Percentiles rank a stretch among this genome's conserved stretches.
Evolutionary conservation across 345 rosid genomes (phyloP).

Genomic region (Fremontodendron californicum): DNA sequence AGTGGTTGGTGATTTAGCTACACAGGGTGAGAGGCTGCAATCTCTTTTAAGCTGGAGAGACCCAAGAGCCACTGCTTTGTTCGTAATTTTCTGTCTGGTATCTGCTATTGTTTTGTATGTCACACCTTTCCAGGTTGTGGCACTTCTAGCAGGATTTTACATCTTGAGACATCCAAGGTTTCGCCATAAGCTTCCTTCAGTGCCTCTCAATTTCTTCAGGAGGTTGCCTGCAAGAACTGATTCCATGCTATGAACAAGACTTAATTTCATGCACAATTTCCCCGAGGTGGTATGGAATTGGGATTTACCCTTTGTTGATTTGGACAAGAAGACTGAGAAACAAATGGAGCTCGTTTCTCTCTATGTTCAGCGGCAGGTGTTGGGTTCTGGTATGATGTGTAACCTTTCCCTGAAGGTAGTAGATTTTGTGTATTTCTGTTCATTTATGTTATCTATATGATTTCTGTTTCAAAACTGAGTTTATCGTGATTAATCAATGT

Average conservation of each 20-base stretch:
- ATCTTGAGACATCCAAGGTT: conserved; percentile 90
- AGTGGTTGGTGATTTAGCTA: conserved; percentile 90
- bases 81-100: conserved; percentile 74
- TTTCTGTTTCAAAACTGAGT: conserved; percentile 25
- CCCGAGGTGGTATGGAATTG: conserved; percentile 10
- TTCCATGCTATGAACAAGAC: conserved; percentile 60
- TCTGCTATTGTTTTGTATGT: conserved; percentile 78
- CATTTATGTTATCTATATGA: conserved; percentile 26
- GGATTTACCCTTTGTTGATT: conserved; percentile 5
- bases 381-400: conserved; percentile 26
- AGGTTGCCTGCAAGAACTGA: conserved; percentile 92
- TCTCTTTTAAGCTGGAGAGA: conserved; percentile 94
- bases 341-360: conserved; percentile 24
- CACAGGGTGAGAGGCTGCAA: conserved; percentile 91
- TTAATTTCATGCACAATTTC: conserved; percentile 3
- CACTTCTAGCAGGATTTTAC: conserved; percentile 61
- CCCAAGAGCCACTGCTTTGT: conserved; percentile 79
- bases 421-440: conserved; percentile 40
- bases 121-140: conserved; percentile 87
- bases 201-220: conserved; percentile 92
- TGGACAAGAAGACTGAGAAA: conserved; percentile 23
- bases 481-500: conserved; percentile 19
- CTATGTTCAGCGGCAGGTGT: conserved; percentile 10
- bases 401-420: conserved; percentile 43
- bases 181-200: conserved; percentile 79